phyloP scores from a whole-genome alignment of 177 flowering plant genomes.

The Tripterygium wilfordii region DNA sequence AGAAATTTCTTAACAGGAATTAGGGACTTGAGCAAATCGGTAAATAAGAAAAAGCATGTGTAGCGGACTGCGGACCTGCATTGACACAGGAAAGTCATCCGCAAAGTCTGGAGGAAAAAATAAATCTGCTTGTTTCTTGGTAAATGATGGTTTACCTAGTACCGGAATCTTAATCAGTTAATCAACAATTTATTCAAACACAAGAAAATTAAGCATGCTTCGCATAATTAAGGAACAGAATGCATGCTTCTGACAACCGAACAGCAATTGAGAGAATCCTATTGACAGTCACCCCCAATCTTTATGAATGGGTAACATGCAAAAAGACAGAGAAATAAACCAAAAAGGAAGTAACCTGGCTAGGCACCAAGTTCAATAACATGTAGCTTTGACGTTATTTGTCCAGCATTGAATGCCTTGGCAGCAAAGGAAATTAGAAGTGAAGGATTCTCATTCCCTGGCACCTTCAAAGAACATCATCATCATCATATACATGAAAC shows the following conservation, averaged over 20 bases:
- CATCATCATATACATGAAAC: too few relatives aligned
- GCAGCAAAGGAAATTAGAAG: slow-evolving; percentile 86
- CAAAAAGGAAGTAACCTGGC: slow-evolving; percentile 67
- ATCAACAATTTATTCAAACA: too few relatives aligned
- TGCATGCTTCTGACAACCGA: too few relatives aligned
- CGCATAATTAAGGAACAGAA: too few relatives aligned
- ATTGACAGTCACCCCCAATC: too few relatives aligned
- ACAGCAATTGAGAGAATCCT: too few relatives aligned
- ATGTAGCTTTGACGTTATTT: slow-evolving; percentile 82
- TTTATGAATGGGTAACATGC: too few relatives aligned
- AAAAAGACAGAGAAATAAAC: too few relatives aligned
- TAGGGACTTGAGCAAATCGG: neutral
- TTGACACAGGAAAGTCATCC: slow-evolving; percentile 96
- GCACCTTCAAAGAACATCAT: slow-evolving; percentile 65
- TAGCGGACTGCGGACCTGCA: slow-evolving; percentile 99
- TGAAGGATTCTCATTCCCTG: slow-evolving; percentile 88
- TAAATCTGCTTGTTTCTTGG: slow-evolving; percentile 97
- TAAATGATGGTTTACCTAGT: slow-evolving; percentile 83
- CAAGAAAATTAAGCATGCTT: too few relatives aligned
- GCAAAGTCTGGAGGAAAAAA: slow-evolving; percentile 99
- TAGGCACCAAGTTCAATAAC: slow-evolving; percentile 98
- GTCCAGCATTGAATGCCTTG: slow-evolving; percentile 88
- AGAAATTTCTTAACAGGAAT: slow-evolving; percentile 2
- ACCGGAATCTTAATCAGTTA: too few relatives aligned
- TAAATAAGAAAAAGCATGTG: neutral